A percentile compares a stretch with the other conserved stretches of the same genome.
Conservation (phyloP, 805 yeast genomes). For the Lipomyces orientalis region DNA sequence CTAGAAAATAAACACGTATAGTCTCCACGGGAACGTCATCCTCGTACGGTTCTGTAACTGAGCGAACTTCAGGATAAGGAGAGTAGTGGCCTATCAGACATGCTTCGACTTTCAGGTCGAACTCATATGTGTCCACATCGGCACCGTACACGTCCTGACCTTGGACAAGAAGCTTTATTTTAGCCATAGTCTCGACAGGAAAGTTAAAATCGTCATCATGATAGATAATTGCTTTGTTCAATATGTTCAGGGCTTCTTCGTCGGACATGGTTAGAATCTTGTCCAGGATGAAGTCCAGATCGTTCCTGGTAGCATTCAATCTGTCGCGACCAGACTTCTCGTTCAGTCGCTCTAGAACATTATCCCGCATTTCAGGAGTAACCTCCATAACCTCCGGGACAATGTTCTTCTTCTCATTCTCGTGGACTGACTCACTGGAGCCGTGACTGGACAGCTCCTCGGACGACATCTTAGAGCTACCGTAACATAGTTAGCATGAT, state of each 20-base stretch:
- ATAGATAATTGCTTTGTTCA: slow-evolving; percentile 49
- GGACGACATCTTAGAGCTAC: no score
- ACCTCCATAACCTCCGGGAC: background rate
- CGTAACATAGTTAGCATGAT: no score
- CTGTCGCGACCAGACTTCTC: background rate
- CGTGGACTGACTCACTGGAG: background rate
- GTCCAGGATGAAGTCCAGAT: slow-evolving; percentile 50
- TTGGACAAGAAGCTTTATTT: no score
- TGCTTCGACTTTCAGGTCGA: slow-evolving; percentile 42
- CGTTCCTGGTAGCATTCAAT: background rate
- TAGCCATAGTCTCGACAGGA: no score
- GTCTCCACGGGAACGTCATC: slow-evolving; percentile 50
- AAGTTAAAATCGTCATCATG: slow-evolving; percentile 54
- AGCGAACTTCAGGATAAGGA: slow-evolving; percentile 72
- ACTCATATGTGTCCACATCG: no score
- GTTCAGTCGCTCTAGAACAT: background rate
- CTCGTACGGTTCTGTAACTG: slow-evolving; percentile 49
- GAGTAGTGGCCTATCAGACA: slow-evolving; percentile 49
- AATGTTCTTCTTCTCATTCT: background rate
- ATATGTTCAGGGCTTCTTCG: slow-evolving; percentile 49
- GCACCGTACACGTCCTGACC: no score
- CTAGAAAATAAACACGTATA: slow-evolving; percentile 57
- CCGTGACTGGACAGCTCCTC: background rate
- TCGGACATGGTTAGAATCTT: slow-evolving; percentile 48
- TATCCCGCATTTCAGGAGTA: background rate